Base-by-base conservation (phyloP, 2,329 filamentous ascomycete genomes). In the Westerdykella aurantiaca region DNA sequence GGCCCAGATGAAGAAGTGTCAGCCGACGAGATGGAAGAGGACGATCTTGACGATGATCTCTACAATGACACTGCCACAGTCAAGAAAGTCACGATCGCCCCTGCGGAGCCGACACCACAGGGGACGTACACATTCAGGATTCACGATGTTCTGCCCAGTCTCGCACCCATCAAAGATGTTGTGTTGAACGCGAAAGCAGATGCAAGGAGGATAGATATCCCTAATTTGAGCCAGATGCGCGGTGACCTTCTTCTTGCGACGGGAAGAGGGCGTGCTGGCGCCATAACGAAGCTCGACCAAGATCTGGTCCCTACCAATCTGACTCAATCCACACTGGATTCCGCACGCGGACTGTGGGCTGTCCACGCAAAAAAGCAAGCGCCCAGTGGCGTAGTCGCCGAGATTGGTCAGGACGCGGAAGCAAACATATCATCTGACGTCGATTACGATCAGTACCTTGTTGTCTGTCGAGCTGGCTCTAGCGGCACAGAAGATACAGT, bases 341-440 rank as follows among this genome's bases (percentile, higher is more conserved):
- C 85, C 53, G 85, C 85, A 1, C 77, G 83, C 45, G 83, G 82
- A 1, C 77, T 94, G 46, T 97, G 91, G 91, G 85, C 88, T 37
- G 79, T 95, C 58, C 79, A 76, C 50, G 82, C 80, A 9, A 83
- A 81, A 50, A 85, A 82, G 57, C 76, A 82, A 12, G 69, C 80
- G n/a, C 76, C 81, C 1, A 84, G 83, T 57, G 74, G 64, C 5
- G 47, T 70, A 7, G 75, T 75, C 4, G 66, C 72, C 7, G 72
- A 72, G 11, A 61, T 76, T 2, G 70, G 78, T 5, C 56, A 69
- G 43, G 52, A 69, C 44, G 54, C 57, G 0, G 68, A 70, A 46
- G 65, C 59, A 4, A 64, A 67, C 18, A 57, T 69, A 39, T 56
- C 58, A 1, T 60, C 60, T 12, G 76, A 81, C 34, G 76, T 77